Evolutionary conservation across 2,329 filamentous ascomycete species (phyloP).

Genomic region (Paraphoma sp.): DNA sequence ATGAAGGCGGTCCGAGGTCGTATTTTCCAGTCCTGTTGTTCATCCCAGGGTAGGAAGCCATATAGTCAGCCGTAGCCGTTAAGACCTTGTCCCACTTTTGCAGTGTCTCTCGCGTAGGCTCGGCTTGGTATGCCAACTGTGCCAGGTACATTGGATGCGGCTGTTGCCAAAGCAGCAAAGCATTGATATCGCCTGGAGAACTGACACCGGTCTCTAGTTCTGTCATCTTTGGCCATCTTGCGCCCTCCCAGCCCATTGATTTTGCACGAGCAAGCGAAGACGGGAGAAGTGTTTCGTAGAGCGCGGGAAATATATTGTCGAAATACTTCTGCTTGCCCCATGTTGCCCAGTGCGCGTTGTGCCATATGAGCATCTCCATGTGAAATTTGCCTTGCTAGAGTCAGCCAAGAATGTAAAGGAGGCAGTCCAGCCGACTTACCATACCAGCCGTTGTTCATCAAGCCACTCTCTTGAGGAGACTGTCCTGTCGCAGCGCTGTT

Average conservation of each 20-base stretch:
- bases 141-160: constrained; percentile 67
- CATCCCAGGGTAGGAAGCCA: constrained; percentile 62
- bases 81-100: constrained; percentile 61
- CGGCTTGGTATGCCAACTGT: constrained; percentile 59
- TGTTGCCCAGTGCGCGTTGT: constrained; percentile 57
- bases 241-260: constrained; percentile 49
- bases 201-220: constrained; percentile 56
- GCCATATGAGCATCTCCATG: constrained; percentile 62
- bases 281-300: constrained; percentile 56
- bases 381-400: constrained; percentile 54
- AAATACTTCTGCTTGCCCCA: constrained; percentile 56
- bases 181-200: constrained; percentile 61
- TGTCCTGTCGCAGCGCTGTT: constrained; percentile 58
- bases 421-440: constrained; percentile 45
- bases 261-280: constrained; percentile 41
- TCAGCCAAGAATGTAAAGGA: not conserved
- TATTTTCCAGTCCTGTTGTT: constrained; percentile 60
- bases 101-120: constrained; percentile 52
- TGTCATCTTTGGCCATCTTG: constrained; percentile 62
- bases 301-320: constrained; percentile 51
- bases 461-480: constrained; percentile 55
- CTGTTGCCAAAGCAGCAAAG: constrained; percentile 65
- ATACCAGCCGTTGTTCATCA: constrained; percentile 62
- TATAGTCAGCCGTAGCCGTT: constrained; percentile 62
- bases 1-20: constrained; percentile 58